Evolutionary conservation across 352 stramenopile species (phyloP).

Genomic region (Phytophthora chlamydospora): DNA sequence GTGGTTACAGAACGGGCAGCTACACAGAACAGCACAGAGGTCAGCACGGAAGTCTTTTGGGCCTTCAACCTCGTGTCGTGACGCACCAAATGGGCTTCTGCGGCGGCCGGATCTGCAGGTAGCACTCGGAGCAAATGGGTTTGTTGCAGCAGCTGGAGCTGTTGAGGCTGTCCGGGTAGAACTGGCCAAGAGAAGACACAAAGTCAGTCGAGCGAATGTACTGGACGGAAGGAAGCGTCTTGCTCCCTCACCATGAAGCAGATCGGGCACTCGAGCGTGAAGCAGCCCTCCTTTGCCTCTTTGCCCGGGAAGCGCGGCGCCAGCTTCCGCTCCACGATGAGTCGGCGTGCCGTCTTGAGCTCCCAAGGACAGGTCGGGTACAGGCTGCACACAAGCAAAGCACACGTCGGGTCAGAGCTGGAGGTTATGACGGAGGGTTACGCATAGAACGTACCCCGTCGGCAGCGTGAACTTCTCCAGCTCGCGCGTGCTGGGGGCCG

Average conservation of each 20-base stretch:
- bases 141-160: conserved; percentile 70
- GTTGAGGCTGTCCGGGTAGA: conserved; percentile 71
- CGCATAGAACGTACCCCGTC: conserved; percentile 46
- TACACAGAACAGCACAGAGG: conserved; percentile 16
- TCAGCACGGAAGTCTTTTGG: conserved; percentile 3
- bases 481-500: conserved; percentile 44
- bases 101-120: conserved; percentile 63
- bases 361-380: conserved; percentile 85
- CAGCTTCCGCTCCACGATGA: conserved; percentile 80
- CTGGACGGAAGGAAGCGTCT: not conserved
- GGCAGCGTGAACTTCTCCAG: conserved; percentile 73
- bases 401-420: not conserved
- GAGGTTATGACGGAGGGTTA: not conserved
- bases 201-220: not conserved
- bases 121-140: conserved; percentile 78
- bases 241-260: conserved; percentile 71
- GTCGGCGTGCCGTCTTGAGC: conserved; percentile 55
- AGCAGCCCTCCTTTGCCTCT: conserved; percentile 64
- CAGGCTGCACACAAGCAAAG: conserved; percentile 41
- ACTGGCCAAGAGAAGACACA: conserved; percentile 29
- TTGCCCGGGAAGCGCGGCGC: conserved; percentile 72
- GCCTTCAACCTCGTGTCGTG: conserved; percentile 4
- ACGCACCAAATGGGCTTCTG: conserved; percentile 54
- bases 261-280: conserved; percentile 82
- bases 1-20: conserved; percentile 85